These are phyloP conservation scores for Ascochyta fabae DNA, from an alignment of 2,329 filamentous ascomycete genomes.

Conservation along the genomic window DNA sequence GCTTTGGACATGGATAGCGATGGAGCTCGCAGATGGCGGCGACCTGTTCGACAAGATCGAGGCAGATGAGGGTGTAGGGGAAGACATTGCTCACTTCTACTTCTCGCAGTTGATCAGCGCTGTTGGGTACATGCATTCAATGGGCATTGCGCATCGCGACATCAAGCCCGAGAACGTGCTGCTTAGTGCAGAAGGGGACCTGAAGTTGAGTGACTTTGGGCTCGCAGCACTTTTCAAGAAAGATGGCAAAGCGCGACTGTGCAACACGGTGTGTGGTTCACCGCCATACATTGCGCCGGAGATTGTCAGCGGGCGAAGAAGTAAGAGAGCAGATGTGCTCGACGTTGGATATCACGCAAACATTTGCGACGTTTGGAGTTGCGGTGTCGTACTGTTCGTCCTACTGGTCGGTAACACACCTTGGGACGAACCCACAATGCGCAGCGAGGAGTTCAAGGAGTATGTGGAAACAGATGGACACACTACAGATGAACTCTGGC, in stretches of 20 bases:
- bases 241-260: conserved; percentile 80
- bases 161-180: conserved; percentile 89
- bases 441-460: conserved; percentile 90
- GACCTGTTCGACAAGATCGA: conserved; percentile 99
- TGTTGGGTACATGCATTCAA: conserved; percentile 93
- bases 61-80: conserved; percentile 90
- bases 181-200: conserved; percentile 78
- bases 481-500: conserved; percentile 85
- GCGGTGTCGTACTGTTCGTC: conserved; percentile 96
- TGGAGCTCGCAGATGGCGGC: conserved; percentile 94
- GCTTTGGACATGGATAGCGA: conserved; percentile 95
- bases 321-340: conserved; percentile 56
- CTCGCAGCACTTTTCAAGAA: conserved; percentile 93
- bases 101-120: conserved; percentile 91
- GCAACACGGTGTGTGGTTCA: conserved; percentile 89
- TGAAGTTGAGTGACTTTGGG: conserved; percentile 97
- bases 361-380: conserved; percentile 93
- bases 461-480: conserved; percentile 81
- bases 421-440: conserved; percentile 88
- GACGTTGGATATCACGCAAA: conserved; percentile 74
- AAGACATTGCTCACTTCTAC: conserved; percentile 96
- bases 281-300: conserved; percentile 98
- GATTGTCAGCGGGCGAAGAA: conserved; percentile 65
- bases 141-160: conserved; percentile 86
- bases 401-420: conserved; percentile 94